A percentile compares a stretch with the other conserved stretches of the same genome.
These are phyloP conservation scores for Daldinia vernicosa DNA, from an alignment of 495 filamentous ascomycete genomes.

Conservation along the genomic window DNA sequence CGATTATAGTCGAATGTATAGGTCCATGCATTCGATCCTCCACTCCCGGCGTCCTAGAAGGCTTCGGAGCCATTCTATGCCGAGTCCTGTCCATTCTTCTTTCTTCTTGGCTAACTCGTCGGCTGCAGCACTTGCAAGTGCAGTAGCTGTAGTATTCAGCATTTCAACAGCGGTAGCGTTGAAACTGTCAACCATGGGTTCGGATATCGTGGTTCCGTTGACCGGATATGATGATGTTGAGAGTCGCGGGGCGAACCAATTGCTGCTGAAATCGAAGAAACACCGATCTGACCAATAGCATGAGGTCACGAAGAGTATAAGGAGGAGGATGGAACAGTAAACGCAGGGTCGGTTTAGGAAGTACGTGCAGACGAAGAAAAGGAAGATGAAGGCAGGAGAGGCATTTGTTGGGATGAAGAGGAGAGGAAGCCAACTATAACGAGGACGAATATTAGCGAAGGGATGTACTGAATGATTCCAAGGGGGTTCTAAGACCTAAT, in stretches of 20 bases:
- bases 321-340: conserved; percentile 88
- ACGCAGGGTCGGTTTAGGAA: conserved; percentile 89
- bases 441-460: conserved; percentile 9
- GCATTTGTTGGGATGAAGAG: conserved; percentile 82
- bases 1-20: conserved; percentile 73
- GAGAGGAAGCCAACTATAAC: conserved; percentile 72
- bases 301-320: conserved; percentile 87
- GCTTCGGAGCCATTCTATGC: conserved; percentile 83
- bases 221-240: conserved; percentile 29
- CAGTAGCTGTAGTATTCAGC: conserved; percentile 73
- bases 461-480: background rate
- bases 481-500: background rate
- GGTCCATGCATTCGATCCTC: conserved; percentile 83
- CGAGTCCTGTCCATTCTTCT: conserved; percentile 80
- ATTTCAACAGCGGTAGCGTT: conserved; percentile 64
- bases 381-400: conserved; percentile 84
- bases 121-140: conserved; percentile 70
- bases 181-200: conserved; percentile 51
- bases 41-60: conserved; percentile 79
- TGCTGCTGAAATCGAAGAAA: conserved; percentile 82
- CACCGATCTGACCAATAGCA: conserved; percentile 92
- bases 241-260: conserved; percentile 80
- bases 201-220: conserved; percentile 48
- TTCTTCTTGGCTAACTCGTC: conserved; percentile 66
- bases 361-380: conserved; percentile 90